Conservation (phyloP, 345 rosid species). For the Trapa bicornis region DNA sequence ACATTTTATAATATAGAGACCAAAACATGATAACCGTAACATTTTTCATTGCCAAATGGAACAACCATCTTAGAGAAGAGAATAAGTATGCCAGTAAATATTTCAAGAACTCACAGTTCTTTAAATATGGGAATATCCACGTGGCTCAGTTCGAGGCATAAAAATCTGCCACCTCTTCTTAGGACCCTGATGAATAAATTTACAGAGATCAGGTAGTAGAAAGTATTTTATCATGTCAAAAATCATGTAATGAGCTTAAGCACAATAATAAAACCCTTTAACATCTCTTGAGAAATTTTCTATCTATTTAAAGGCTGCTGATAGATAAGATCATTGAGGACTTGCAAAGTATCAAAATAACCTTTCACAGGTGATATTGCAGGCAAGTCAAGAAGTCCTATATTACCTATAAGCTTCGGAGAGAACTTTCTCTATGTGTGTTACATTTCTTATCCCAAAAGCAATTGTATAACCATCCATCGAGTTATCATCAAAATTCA, state of each 20-base stretch:
- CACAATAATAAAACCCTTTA: neutral
- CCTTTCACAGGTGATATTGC: neutral
- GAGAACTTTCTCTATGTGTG: constrained; percentile 86
- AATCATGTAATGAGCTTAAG: neutral
- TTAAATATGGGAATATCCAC: constrained; percentile 76
- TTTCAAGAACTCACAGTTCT: constrained; percentile 53
- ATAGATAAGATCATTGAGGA: neutral
- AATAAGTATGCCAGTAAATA: neutral
- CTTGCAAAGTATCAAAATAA: neutral
- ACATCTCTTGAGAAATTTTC: neutral
- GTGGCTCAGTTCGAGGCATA: constrained; percentile 93
- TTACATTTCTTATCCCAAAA: constrained; percentile 95
- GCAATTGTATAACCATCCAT: constrained; percentile 98
- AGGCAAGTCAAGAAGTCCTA: neutral
- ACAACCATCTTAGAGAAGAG: neutral
- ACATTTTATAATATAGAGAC: neutral
- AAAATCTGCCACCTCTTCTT: constrained; percentile 85
- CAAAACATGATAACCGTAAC: neutral
- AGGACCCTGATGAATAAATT: constrained; percentile 44
- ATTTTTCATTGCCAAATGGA: neutral
- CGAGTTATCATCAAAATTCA: constrained; percentile 56
- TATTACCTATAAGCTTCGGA: constrained; percentile 70
- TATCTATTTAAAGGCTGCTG: neutral
- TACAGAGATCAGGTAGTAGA: neutral
- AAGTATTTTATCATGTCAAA: constrained; percentile 2